Base-by-base conservation (phyloP, 495 filamentous ascomycete genomes). In the Neurospora cerealis region DNA sequence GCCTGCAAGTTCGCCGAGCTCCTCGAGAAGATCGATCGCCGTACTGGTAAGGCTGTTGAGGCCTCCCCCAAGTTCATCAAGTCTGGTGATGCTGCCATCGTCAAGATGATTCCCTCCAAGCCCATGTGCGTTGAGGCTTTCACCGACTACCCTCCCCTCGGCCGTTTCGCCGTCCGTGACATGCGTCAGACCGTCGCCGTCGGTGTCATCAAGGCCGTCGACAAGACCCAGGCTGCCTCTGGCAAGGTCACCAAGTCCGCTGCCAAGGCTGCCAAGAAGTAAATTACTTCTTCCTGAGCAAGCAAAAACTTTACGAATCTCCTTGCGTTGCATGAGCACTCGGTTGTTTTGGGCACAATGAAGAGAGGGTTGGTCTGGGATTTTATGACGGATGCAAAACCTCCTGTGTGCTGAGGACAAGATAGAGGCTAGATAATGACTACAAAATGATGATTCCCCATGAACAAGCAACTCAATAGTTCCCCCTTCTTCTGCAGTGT, bases 101-200 rank as follows among this genome's bases (percentile, higher is more conserved):
- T 99, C 88, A 98, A 97, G 93, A 99, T 99, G 96, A 82, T 97
- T 89, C 96, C 96, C 80, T 97, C 96, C 87, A 99, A 99, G 94
- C 96, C 96, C 82, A 99, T 99, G 96, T 99, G 96, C 87, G 96
- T 99, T 84, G 96, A 98, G 93, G 88, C 96, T 78, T 98, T 98
- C 94, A 97, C 95, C 80, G 94, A 98, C 79, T 99, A 98, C 89
- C 95, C 96, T 79, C 96, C 96, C 83, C 93, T 99, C 73, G 96
- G 96, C 83, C 94, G 96, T 89, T 99, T 97, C 89, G 95, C 95
- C 83, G 94, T 98, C 88, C 93, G 94, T 89, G 93, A 92, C 82
- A 91, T 92, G 88, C 87, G 91, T 81, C 92, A 97, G 83, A 97
- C 95, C 83, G 95, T 98, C 75, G 96, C 95, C 76, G 96, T 99